phyloP scores from a whole-genome alignment of 1,284 basidiomycete genomes.

The Peniophora sp. region DNA sequence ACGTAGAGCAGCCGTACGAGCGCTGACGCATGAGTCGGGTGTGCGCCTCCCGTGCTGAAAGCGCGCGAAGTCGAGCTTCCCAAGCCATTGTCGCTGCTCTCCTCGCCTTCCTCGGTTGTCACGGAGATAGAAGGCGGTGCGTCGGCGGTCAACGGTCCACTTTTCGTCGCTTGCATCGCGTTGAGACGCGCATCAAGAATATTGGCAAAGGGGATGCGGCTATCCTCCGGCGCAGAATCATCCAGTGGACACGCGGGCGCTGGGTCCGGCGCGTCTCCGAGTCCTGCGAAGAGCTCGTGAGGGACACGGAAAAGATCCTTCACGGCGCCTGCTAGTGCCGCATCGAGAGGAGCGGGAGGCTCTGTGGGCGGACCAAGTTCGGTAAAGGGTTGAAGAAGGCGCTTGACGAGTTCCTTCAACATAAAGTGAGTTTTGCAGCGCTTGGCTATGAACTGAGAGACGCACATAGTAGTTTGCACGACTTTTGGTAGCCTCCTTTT shows the following conservation, averaged over 20 bases:
- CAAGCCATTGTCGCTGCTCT: not conserved
- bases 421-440: constrained; percentile 3
- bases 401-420: constrained; percentile 55
- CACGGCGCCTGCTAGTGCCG: constrained; percentile 39
- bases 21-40: constrained; percentile 55
- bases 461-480: constrained; percentile 65
- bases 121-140: constrained; percentile 27
- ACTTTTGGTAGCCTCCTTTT: constrained; percentile 47
- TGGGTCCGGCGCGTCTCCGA: constrained; percentile 46
- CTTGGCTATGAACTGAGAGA: constrained; percentile 2
- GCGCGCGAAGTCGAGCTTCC: constrained; percentile 21
- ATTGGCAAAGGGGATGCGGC: constrained; percentile 40
- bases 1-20: constrained; percentile 67
- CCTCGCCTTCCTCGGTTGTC: constrained; percentile 21
- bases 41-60: constrained; percentile 36
- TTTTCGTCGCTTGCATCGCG: constrained; percentile 29
- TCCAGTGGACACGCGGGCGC: constrained; percentile 45
- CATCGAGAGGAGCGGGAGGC: constrained; percentile 37
- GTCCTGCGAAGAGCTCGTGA: constrained; percentile 36
- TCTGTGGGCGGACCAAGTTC: constrained; percentile 37
- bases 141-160: constrained; percentile 10
- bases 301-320: constrained; percentile 55
- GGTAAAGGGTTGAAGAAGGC: constrained; percentile 49
- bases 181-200: constrained; percentile 48
- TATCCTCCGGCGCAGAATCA: constrained; percentile 34